Evolutionary conservation across 169 alveolate genomes (phyloP).

Genomic region (Plasmodium relictum): DNA sequence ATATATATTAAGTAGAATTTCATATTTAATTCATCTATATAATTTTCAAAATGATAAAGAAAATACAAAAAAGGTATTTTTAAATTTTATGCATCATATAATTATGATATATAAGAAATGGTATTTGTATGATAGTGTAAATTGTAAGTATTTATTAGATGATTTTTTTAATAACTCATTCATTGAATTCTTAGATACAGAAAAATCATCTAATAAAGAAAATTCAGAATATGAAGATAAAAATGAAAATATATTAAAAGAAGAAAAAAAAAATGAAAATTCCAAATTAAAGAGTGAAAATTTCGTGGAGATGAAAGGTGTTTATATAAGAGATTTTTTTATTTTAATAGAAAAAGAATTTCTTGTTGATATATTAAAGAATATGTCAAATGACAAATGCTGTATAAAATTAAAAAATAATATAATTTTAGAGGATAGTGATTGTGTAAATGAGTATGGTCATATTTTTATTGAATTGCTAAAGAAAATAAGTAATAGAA

Average conservation of each 20-base stretch:
- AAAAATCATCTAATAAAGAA: background rate
- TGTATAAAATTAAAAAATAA: constrained; percentile 62
- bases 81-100: constrained; percentile 72
- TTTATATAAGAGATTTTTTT: constrained; percentile 48
- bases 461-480: constrained; percentile 39
- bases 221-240: background rate
- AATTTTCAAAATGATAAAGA: constrained; percentile 24
- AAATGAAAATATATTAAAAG: constrained; percentile 12
- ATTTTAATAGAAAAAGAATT: constrained; percentile 43
- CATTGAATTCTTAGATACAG: constrained; percentile 13
- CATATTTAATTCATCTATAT: constrained; percentile 44
- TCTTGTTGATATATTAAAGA: constrained; percentile 47
- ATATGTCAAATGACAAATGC: constrained; percentile 49
- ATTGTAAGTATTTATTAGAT: constrained; percentile 43
- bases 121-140: constrained; percentile 34
- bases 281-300: background rate
- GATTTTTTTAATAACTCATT: constrained; percentile 60
- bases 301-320: constrained; percentile 14
- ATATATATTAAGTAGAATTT: constrained; percentile 56
- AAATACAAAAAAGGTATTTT: constrained; percentile 52
- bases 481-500: constrained; percentile 18
- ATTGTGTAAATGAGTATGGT: constrained; percentile 65
- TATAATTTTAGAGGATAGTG: constrained; percentile 54
- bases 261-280: background rate
- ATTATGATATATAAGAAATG: constrained; percentile 55